A percentile compares a stretch with the other conserved stretches of the same genome.
These are phyloP conservation scores for Aureobasidium sp. DNA, from an alignment of 2,329 filamentous ascomycete species.

Conservation along the genomic window DNA sequence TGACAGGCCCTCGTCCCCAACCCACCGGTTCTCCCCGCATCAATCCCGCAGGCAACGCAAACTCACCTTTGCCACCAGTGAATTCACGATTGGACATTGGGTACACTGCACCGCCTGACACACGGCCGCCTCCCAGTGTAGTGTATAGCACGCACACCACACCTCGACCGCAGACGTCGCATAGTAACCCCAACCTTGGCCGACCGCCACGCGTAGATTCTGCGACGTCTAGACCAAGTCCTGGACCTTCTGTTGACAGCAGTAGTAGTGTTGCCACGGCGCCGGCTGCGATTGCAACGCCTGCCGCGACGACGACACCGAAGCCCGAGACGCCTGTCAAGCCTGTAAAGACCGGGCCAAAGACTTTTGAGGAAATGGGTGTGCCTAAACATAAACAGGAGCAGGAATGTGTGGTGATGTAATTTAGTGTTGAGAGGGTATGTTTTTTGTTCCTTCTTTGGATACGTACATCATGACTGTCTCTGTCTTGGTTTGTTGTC, in stretches of 20 bases:
- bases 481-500: no score
- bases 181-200: neutral
- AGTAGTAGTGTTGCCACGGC: neutral
- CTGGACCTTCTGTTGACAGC: neutral
- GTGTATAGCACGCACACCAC: neutral
- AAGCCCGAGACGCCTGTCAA: neutral
- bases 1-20: conserved; percentile 7
- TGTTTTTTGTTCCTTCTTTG: neutral
- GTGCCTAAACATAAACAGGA: conserved; percentile 78
- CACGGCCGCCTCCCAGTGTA: conserved; percentile 33
- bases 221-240: neutral
- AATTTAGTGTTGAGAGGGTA: neutral
- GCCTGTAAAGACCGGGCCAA: conserved; percentile 59
- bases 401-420: conserved; percentile 66
- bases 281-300: neutral
- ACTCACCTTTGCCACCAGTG: conserved; percentile 11
- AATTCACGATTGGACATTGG: conserved; percentile 33
- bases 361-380: conserved; percentile 98
- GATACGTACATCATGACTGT: no score
- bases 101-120: conserved; percentile 39
- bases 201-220: neutral
- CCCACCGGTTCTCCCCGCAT: conserved; percentile 17
- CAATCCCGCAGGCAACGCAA: conserved; percentile 22
- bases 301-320: neutral
- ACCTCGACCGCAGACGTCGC: neutral